Base-by-base conservation (phyloP, 2,329 filamentous ascomycete species). In the Akanthomyces muscarius region DNA sequence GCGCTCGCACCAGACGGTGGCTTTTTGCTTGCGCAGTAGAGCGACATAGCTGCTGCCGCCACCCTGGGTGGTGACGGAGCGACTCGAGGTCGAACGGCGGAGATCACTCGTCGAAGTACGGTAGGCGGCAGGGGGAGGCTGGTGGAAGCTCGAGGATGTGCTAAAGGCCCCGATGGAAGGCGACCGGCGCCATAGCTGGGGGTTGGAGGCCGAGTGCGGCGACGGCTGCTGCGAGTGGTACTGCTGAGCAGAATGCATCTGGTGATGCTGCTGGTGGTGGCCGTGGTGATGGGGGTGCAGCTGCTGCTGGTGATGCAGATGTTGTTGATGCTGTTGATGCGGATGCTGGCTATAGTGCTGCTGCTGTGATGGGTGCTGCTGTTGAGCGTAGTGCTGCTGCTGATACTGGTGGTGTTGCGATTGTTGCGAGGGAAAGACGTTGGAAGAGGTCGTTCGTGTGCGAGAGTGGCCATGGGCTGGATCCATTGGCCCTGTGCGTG, bases 1-100 rank as follows among this genome's bases (percentile, higher is more conserved):
- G 61, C 93, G 89, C 73, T 98, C 95, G 79, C 93, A 97, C 95
- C 95, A 99, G 5, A 99, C 95, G 0, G 95, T 99, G 38, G 92
- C 95, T 75, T 98, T 98, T 77, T 99, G 95, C 74, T 93, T 94
- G 66, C 95, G 87, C 78, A 99, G 89, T n/a, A 97, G 83, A 42
- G 95, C 93, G 58, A 99, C 95, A 76, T 99, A 99, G 67, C 92
- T 88, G n/a, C 83, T 83, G 42, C 21, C 33, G 25, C 33, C 44
- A 33, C 30, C 80, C 62, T 79, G 69, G 28, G 75, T 72, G 53
- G 79, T 80, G 66, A 83, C 85, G 25, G 91, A 96, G 69, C 91
- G 87, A 58, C 89, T 90, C 4, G 92, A 96, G 36, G 88, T 91
- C 33, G 91, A 96, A 68, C 92, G 86, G 65, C 90, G 88, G 55